Conservation (phyloP, 805 yeast species). For the Sungouiozyma intestinalis region DNA sequence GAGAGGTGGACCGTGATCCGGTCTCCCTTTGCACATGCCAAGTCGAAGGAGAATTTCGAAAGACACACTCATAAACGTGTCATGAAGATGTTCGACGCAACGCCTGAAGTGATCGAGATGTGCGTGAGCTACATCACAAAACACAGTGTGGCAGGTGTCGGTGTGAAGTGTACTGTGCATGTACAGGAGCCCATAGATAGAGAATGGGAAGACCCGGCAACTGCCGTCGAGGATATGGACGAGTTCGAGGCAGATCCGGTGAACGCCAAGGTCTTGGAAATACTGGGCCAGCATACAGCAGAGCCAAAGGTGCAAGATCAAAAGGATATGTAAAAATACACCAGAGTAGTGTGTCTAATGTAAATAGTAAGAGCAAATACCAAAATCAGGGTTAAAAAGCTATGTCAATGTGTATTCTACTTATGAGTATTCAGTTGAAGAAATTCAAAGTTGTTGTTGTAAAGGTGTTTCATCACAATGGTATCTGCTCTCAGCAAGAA, state of each 20-base stretch:
- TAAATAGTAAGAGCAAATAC: neutral
- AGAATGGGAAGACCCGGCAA: neutral
- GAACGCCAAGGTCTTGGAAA: constrained; percentile 51
- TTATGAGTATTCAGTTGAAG: constrained; percentile 59
- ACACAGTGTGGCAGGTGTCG: constrained; percentile 71
- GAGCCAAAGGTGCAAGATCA: constrained; percentile 29
- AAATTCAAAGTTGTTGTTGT: constrained; percentile 49
- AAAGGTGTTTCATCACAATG: constrained; percentile 31
- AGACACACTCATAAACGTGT: constrained; percentile 72
- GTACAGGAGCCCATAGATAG: constrained; percentile 32
- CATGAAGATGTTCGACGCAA: constrained; percentile 72
- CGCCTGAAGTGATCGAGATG: constrained; percentile 72
- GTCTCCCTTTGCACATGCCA: constrained; percentile 91
- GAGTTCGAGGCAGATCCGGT: constrained; percentile 16
- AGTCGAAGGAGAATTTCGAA: constrained; percentile 87
- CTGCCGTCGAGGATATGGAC: neutral
- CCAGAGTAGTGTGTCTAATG: no score
- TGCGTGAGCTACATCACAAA: constrained; percentile 71
- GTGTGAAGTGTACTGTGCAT: constrained; percentile 64
- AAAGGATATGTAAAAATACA: neutral
- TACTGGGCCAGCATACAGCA: constrained; percentile 63
- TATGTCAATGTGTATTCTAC: constrained; percentile 44
- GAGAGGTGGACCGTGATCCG: constrained; percentile 90
- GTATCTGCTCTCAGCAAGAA: no score
- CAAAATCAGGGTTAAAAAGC: constrained; percentile 67